These are phyloP conservation scores for Globisporangium barbulae DNA, from an alignment of 352 stramenopile species.

Conservation along the genomic window DNA sequence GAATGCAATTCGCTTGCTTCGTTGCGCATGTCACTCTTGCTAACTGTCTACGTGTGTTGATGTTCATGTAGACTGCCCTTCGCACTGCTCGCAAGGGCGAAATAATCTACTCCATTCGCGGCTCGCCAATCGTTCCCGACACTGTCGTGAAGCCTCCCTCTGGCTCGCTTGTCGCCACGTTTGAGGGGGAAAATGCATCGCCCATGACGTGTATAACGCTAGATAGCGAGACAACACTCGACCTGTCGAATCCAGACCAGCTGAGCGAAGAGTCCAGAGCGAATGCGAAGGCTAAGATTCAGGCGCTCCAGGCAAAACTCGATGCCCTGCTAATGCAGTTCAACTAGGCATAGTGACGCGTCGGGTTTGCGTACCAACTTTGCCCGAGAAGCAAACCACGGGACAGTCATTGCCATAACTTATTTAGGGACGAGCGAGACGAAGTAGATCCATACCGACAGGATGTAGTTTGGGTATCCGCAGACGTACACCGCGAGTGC, in stretches of 20 bases:
- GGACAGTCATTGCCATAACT: slow-evolving; percentile 1
- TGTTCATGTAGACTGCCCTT: slow-evolving; percentile 32
- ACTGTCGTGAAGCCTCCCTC: slow-evolving; percentile 50
- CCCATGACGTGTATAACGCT: slow-evolving; percentile 53
- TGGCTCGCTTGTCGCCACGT: slow-evolving; percentile 60
- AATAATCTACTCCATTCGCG: slow-evolving; percentile 61
- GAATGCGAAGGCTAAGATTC: slow-evolving; percentile 55
- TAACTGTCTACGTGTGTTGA: background rate
- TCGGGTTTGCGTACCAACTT: too few species aligned
- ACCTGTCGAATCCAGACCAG: slow-evolving; percentile 62
- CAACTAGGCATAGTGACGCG: slow-evolving; percentile 22
- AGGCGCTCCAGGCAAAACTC: slow-evolving; percentile 70
- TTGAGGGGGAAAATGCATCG: slow-evolving; percentile 37
- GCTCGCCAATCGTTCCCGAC: slow-evolving; percentile 63
- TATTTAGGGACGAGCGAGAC: slow-evolving; percentile 50
- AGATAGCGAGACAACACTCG: slow-evolving; percentile 53
- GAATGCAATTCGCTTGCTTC: background rate
- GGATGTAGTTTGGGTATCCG: slow-evolving; percentile 81
- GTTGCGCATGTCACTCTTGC: background rate
- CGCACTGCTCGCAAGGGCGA: slow-evolving; percentile 74
- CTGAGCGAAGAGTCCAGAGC: slow-evolving; percentile 55
- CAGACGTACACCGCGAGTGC: slow-evolving; percentile 85
- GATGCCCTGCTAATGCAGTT: slow-evolving; percentile 59
- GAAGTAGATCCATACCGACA: slow-evolving; percentile 93
- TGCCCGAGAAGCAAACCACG: background rate